phyloP scores from a whole-genome alignment of 1,284 basidiomycete species.

The Athelia psychrophila region DNA sequence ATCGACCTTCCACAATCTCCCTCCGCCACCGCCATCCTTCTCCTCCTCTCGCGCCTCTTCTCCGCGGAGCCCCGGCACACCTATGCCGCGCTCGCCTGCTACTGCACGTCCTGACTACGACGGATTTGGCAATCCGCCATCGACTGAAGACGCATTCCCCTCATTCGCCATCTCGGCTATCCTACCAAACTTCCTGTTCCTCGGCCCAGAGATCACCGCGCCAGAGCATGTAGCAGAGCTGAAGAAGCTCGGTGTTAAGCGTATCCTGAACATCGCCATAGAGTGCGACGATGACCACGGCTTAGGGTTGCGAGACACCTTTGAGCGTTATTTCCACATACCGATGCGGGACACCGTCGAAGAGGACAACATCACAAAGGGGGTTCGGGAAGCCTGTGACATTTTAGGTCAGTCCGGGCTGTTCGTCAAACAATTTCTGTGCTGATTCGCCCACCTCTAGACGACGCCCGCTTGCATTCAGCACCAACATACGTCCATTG shows the following conservation, averaged over 20 bases:
- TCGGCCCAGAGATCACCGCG: constrained; percentile 85
- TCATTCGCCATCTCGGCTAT: constrained; percentile 83
- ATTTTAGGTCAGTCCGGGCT: constrained; percentile 67
- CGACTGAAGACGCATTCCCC: constrained; percentile 54
- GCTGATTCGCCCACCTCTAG: constrained; percentile 24
- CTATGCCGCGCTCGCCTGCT: constrained; percentile 42
- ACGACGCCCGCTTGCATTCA: constrained; percentile 87
- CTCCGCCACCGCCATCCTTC: background rate
- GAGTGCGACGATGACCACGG: constrained; percentile 88
- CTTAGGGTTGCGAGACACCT: constrained; percentile 59
- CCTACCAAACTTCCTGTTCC: constrained; percentile 85
- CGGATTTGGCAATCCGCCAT: constrained; percentile 36
- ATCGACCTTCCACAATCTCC: constrained; percentile 12
- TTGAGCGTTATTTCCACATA: constrained; percentile 83
- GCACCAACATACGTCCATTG: constrained; percentile 94
- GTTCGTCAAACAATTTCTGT: constrained; percentile 1
- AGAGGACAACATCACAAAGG: constrained; percentile 84
- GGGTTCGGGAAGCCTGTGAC: constrained; percentile 82
- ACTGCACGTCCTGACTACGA: constrained; percentile 53
- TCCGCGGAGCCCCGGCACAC: constrained; percentile 54
- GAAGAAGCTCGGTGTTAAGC: constrained; percentile 72
- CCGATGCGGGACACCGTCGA: constrained; percentile 96
- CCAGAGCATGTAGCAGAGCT: constrained; percentile 76
- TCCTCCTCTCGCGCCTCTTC: constrained; percentile 15
- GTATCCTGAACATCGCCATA: constrained; percentile 88